Evolutionary conservation across 2,329 filamentous ascomycete species (phyloP), one percentile per base, ranked within the genome.

Genomic region (Elsinoe arachidis): DNA sequence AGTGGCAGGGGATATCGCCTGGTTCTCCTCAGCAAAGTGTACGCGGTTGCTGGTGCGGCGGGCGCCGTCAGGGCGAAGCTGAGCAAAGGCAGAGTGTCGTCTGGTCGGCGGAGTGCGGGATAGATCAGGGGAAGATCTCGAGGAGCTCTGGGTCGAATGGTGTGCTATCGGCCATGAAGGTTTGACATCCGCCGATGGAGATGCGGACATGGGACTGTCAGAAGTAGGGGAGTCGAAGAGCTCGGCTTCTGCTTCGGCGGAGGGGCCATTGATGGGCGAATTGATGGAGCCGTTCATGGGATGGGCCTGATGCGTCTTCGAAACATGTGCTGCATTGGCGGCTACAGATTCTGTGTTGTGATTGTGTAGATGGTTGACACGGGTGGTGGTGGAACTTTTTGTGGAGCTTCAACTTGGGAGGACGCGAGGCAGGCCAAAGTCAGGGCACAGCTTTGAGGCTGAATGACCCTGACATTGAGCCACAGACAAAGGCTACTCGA

Each of bases 21-120:
- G 54, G 54, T 47, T 21, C 38, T 30, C 23, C 30, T 56, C 73
- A 65, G 85, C 84, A 72, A 93, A 93, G 63, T 86, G 85, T 46
- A 93, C 88, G 23, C 87, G 80, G 68, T 88, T 85, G 7, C 81
- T 78, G 1, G 86, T 89, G 56, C 85, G 71, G 15, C 85, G 80
- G 35, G 81, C 79, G 60, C 76, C 76, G 63, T 74, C 69, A 5
- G 72, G 70, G 53, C 76, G 67, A 12, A 68, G 71, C 57, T 77
- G 75, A 2, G 76, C 76, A 59, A 78, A 74, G 0, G 74, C 76
- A n/a, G 66, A 69, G 58, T 70, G 67, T 51, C 68, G 61, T 52
- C 62, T 59, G 7, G 64, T 64, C n/a, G 55, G 58, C 30, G 23
- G 55, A 15, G 33, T 35, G 46, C 11, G 21, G 21, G 44, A 41